Percentiles rank a stretch among this genome's conserved stretches.
These are phyloP conservation scores for Sporothrix euskadiensis DNA, from an alignment of 2,329 filamentous ascomycete genomes.

Conservation along the genomic window DNA sequence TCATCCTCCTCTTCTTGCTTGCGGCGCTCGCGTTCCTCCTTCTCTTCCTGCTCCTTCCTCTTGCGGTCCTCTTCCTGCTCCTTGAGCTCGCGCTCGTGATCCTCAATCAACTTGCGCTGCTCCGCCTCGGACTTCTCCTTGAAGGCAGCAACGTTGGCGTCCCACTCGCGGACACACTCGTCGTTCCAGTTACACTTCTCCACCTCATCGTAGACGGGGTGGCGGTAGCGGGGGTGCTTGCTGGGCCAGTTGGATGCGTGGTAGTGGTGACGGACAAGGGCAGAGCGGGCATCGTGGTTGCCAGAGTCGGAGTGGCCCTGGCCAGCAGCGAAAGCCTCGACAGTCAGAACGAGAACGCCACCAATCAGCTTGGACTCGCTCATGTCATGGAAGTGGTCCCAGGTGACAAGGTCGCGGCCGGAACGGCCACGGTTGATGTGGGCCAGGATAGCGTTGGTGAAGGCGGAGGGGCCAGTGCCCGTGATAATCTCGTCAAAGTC, in stretches of 20 bases:
- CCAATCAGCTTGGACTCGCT: conserved; percentile 65
- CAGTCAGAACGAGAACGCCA: conserved; percentile 65
- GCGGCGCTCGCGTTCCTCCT: conserved; percentile 39
- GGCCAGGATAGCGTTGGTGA: conserved; percentile 63
- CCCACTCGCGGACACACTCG: conserved; percentile 66
- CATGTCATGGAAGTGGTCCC: conserved; percentile 66
- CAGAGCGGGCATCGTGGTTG: conserved; percentile 65
- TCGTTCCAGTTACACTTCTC: conserved; percentile 70
- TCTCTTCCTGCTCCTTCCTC: conserved; percentile 35
- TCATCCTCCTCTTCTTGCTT: conserved; percentile 30
- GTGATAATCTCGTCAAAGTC: conserved; percentile 73
- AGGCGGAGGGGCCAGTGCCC: conserved; percentile 71
- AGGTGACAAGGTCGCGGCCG: conserved; percentile 51
- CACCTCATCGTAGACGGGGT: conserved; percentile 69
- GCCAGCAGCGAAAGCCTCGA: conserved; percentile 71
- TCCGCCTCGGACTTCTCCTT: conserved; percentile 60
- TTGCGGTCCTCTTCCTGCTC: conserved; percentile 34
- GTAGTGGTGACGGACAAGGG: conserved; percentile 72
- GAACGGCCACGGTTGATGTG: conserved; percentile 58
- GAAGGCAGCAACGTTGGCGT: conserved; percentile 63
- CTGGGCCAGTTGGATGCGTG: conserved; percentile 73
- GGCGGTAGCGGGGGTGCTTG: conserved; percentile 64
- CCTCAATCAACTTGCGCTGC: conserved; percentile 52
- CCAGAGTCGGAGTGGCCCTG: conserved; percentile 73
- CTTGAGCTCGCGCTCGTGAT: conserved; percentile 39